phyloP scores from a whole-genome alignment of 176 grass and related monocot species.

The Avena atlantica region DNA sequence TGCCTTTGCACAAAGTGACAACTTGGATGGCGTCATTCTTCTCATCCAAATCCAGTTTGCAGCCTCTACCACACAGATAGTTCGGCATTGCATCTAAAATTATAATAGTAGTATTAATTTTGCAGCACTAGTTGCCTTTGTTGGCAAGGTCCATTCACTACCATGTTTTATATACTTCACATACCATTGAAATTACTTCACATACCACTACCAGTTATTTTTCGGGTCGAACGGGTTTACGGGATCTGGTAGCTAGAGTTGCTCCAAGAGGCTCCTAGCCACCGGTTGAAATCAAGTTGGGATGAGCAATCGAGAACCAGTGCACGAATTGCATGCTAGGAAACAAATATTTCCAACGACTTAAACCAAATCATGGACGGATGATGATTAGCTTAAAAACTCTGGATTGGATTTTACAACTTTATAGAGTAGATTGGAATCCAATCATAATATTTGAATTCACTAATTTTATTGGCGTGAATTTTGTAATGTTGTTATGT shows the following conservation, averaged over 20 bases:
- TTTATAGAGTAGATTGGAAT: background rate
- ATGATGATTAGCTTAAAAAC: too few species aligned
- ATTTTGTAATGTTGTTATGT: background rate
- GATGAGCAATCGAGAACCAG: background rate
- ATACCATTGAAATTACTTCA: too few species aligned
- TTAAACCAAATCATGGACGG: too few species aligned
- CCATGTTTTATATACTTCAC: too few species aligned
- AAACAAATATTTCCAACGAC: background rate
- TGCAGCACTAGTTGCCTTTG: constrained; percentile 13
- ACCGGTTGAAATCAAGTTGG: background rate
- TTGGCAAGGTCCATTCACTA: constrained; percentile 12
- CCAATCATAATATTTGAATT: background rate
- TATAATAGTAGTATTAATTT: background rate
- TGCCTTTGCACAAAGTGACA: constrained; percentile 40
- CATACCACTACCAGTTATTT: too few species aligned
- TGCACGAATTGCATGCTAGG: background rate
- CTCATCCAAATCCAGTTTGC: too few species aligned
- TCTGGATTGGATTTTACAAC: too few species aligned
- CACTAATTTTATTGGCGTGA: background rate
- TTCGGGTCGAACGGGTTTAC: too few species aligned
- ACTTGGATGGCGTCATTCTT: constrained; percentile 53
- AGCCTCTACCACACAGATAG: constrained; percentile 49
- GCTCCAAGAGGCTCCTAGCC: background rate
- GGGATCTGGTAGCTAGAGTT: too few species aligned
- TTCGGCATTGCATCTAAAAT: background rate